Conservation (phyloP, 441 rosid species). For the Mallotus repandus region DNA sequence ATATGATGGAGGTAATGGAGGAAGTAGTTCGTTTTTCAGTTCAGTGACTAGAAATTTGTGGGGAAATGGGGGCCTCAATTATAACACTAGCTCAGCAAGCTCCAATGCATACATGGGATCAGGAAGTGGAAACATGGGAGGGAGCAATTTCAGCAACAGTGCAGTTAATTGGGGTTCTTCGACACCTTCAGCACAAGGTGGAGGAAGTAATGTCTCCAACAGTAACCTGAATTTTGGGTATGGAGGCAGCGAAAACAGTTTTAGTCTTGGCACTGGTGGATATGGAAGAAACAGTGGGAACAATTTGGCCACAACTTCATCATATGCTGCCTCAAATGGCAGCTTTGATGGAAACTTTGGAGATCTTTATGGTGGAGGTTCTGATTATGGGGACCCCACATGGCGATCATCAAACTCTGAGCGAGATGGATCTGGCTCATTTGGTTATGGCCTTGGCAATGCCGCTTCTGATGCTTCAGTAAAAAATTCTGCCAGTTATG, state of each 20-base stretch:
- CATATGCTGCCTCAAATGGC: conserved; percentile 64
- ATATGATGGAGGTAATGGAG: conserved; percentile 73
- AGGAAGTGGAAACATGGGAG: conserved; percentile 58
- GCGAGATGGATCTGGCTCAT: conserved; percentile 60
- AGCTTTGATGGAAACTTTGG: conserved; percentile 65
- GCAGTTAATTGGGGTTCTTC: conserved; percentile 74
- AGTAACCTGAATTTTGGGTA: conserved; percentile 56
- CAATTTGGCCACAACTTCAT: conserved; percentile 52
- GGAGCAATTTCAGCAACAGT: conserved; percentile 50
- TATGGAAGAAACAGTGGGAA: conserved; percentile 66
- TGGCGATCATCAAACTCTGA: conserved; percentile 69
- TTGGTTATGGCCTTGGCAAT: conserved; percentile 67
- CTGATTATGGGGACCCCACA: conserved; percentile 64
- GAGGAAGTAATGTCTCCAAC: conserved; percentile 53
- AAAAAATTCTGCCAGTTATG: conserved; percentile 81
- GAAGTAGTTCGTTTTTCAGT: conserved; percentile 82
- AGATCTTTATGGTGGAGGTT: conserved; percentile 62
- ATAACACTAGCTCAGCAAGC: conserved; percentile 48
- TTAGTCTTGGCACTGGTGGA: conserved; percentile 60
- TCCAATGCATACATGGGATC: conserved; percentile 61
- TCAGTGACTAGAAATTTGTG: conserved; percentile 75
- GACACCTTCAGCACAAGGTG: conserved; percentile 49
- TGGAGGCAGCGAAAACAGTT: conserved; percentile 67
- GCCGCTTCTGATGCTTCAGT: conserved; percentile 65
- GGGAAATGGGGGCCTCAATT: conserved; percentile 77